Conservation (phyloP, 371 early-diverging fungal genomes). For the Mucor plumbeus region DNA sequence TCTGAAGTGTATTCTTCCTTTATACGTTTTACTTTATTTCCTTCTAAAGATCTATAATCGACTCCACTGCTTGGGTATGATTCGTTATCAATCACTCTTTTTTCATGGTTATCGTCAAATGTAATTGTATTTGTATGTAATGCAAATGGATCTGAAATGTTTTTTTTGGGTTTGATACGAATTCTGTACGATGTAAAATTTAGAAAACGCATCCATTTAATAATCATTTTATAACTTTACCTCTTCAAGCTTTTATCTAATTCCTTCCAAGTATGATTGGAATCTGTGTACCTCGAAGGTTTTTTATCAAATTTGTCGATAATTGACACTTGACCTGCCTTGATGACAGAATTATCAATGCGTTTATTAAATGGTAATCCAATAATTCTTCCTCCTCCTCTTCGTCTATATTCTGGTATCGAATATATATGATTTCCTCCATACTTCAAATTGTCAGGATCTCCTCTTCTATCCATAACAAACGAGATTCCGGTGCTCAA, state of each 20-base stretch:
- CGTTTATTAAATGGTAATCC: conserved; percentile 32
- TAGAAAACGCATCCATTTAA: no score
- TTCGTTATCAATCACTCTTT: conserved; percentile 3
- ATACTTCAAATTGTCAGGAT: conserved; percentile 43
- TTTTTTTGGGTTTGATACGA: conserved; percentile 23
- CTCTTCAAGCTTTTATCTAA: conserved; percentile 35
- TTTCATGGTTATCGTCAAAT: conserved; percentile 17
- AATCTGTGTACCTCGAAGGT: conserved; percentile 36
- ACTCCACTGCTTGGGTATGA: conserved; percentile 34
- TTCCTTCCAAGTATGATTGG: conserved; percentile 43
- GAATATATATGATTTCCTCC: conserved; percentile 39
- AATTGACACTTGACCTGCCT: conserved; percentile 26
- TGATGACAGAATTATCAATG: conserved; percentile 12
- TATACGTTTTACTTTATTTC: conserved; percentile 24
- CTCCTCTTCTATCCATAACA: conserved; percentile 50
- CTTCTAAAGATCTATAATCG: conserved; percentile 49
- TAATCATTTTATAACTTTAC: background rate
- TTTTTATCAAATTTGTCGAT: conserved; percentile 26
- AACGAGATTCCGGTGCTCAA: conserved; percentile 38
- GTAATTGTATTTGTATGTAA: conserved; percentile 11
- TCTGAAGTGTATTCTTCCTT: conserved; percentile 15
- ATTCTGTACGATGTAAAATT: conserved; percentile 15
- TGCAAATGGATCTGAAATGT: conserved; percentile 18
- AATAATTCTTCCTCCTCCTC: conserved; percentile 52
- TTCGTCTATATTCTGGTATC: conserved; percentile 45